Evolutionary conservation across 225 moss, liverwort and hornwort species (phyloP).

Genomic region (Marchantia paleacea): DNA sequence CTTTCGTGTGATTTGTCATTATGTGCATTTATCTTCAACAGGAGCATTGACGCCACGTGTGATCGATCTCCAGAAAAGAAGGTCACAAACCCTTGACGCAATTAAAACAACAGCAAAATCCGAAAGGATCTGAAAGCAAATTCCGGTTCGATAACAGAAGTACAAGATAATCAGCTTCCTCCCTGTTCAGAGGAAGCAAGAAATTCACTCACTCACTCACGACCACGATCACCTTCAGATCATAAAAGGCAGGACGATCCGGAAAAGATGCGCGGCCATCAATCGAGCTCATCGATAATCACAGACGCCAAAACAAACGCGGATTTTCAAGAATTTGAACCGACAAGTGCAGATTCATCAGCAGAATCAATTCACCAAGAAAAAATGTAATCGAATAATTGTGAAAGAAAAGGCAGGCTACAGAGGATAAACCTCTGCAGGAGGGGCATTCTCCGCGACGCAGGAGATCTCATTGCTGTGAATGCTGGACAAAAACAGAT

Average conservation of each 20-base stretch:
- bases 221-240: not conserved
- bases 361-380: not conserved
- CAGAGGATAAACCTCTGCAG: slow-evolving; percentile 29
- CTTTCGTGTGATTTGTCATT: not conserved
- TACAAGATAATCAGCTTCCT: not conserved
- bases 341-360: not conserved
- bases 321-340: not conserved
- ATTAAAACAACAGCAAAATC: not conserved
- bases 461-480: slow-evolving; percentile 24
- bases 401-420: not conserved
- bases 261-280: not conserved
- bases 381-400: not conserved
- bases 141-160: not conserved
- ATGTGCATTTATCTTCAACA: not conserved
- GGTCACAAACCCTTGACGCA: not conserved
- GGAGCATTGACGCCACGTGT: not conserved
- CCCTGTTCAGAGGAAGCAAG: not conserved
- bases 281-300: not conserved
- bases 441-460: slow-evolving; percentile 34
- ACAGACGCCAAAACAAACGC: not conserved
- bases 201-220: not conserved
- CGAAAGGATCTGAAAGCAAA: not conserved
- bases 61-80: not conserved
- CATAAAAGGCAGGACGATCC: not conserved
- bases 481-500: slow-evolving; percentile 18